Conservation (phyloP, 805 yeast genomes). For the Scheffersomyces coipomensis region DNA sequence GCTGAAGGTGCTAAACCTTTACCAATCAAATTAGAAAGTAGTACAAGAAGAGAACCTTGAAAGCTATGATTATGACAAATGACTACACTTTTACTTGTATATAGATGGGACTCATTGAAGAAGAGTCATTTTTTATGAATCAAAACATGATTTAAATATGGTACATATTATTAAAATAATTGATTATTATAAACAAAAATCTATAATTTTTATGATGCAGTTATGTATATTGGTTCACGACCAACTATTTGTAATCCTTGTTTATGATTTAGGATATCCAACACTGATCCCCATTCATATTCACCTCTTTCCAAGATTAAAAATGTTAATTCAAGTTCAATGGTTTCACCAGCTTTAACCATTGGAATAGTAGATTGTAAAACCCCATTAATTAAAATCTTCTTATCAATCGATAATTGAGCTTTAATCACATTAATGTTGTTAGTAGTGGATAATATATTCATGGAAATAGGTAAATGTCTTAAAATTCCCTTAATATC, state of each 20-base stretch:
- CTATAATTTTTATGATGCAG: conserved; percentile 18
- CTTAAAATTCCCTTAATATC: conserved; percentile 56
- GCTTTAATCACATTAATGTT: conserved; percentile 13
- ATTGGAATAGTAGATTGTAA: conserved; percentile 50
- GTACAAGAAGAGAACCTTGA: not conserved
- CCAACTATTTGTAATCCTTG: conserved; percentile 17
- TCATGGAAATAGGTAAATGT: conserved; percentile 48
- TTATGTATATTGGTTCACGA: conserved; percentile 32
- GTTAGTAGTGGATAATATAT: conserved; percentile 4
- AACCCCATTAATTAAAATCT: conserved; percentile 69
- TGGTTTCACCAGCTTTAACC: conserved; percentile 41
- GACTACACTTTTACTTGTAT: not conserved
- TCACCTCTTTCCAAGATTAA: conserved; percentile 74
- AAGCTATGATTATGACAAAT: too few species aligned
- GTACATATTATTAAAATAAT: too few species aligned
- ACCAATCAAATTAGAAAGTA: conserved; percentile 25
- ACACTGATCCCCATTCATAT: conserved; percentile 68
- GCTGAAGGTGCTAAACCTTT: conserved; percentile 56
- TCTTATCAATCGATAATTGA: conserved; percentile 47
- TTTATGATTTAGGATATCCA: conserved; percentile 23
- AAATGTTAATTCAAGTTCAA: conserved; percentile 50
- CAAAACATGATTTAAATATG: too few species aligned
- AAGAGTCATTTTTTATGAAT: too few species aligned
- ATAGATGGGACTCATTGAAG: too few species aligned
- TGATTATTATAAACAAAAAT: too few species aligned